Percentiles rank a stretch among this genome's conserved stretches.
Evolutionary conservation across 2,329 filamentous ascomycete species (phyloP).

Genomic region (Emericellopsis cladophorae): DNA sequence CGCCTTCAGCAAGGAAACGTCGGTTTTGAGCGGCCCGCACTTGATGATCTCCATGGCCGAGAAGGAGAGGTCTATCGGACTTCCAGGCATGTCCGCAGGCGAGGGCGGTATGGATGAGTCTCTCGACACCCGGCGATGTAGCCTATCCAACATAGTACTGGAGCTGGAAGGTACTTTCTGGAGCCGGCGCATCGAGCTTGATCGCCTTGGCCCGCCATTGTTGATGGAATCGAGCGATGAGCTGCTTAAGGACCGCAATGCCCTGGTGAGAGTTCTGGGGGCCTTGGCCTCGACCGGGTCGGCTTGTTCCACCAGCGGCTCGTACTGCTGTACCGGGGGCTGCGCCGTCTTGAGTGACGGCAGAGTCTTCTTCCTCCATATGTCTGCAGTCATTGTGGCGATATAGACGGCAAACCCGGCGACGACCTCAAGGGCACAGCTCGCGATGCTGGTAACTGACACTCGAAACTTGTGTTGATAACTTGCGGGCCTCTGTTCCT

Average conservation of each 20-base stretch:
- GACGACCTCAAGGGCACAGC: no score
- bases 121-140: constrained; percentile 26
- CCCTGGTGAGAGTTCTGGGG: constrained; percentile 20
- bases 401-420: no score
- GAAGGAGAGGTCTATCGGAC: constrained; percentile 17
- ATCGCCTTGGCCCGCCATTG: constrained; percentile 14
- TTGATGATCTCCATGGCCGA: constrained; percentile 26
- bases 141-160: constrained; percentile 25
- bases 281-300: constrained; percentile 18
- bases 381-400: constrained; percentile 16
- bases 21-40: constrained; percentile 33
- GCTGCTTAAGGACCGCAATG: constrained; percentile 24
- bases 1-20: constrained; percentile 33
- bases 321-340: constrained; percentile 9
- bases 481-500: no score
- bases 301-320: constrained; percentile 7
- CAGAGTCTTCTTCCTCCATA: constrained; percentile 21
- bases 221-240: constrained; percentile 26
- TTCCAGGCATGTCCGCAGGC: constrained; percentile 13
- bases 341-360: constrained; percentile 13
- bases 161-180: constrained; percentile 25
- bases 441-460: no score
- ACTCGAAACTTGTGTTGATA: no score
- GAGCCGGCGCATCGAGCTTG: constrained; percentile 18
- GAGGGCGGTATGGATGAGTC: constrained; percentile 18